Base-by-base conservation (phyloP, 1,284 basidiomycete species). In the Neonothopanus nambi region DNA sequence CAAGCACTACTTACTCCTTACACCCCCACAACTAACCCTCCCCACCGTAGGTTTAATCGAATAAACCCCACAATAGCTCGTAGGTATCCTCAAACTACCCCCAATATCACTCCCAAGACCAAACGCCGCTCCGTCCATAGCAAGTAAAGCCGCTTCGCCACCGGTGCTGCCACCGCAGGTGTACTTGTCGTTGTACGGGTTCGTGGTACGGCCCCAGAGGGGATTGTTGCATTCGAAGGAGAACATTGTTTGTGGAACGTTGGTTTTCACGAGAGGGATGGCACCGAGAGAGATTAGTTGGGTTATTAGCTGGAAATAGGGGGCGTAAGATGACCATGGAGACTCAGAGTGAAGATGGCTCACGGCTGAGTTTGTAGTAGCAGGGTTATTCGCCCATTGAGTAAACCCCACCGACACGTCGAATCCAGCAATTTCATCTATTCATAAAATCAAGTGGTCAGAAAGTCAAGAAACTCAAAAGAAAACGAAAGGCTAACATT, bases 201-300 rank as follows among this genome's bases (percentile, higher is more conserved):
- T 93, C 28, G 73, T 71, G 0, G 90, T 84, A 12, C 77, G 71
- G 0, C 91, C 91, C 76, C 87, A 95, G 5, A 95, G 69, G 2
- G 91, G 89, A 65, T 95, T 95, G n/a, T 68, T 70, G 64, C 91
- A 93, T 68, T 96, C 93, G 61, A 93, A 94, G 2, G 88, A 81
- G 55, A 95, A 81, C 77, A 95, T 83, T 0, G 91, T 92, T 70
- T 94, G 88, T 2, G 84, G 81, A 17, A 89, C 77, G 65, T 95
- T 95, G 65, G 76, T 79, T 61, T 78, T 79, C 37, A 74, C 70
- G 52, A 75, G 74, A 18, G 74, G 59, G 28, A 83, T 65, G 5
- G 79, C 81, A 1, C 81, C 81, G 37, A 80, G 79, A 8, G 65
- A 67, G 39, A 72, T 69, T 50, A 82, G 70, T 50, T 69, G 73